Base-by-base conservation (phyloP, 2,329 filamentous ascomycete genomes). In the Alternaria gaisen region DNA sequence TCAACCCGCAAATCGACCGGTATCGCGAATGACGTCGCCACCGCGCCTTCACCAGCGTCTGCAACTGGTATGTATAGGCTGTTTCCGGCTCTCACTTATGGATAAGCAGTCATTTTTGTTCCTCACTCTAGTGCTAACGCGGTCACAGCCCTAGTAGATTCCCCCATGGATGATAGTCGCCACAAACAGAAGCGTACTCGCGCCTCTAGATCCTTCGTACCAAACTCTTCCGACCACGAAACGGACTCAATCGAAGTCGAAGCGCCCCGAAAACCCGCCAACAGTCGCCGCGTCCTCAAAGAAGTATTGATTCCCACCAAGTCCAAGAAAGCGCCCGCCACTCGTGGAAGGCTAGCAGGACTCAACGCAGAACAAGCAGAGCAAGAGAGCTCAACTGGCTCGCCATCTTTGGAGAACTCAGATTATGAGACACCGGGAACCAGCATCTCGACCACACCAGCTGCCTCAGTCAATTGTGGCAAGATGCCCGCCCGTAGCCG, bases 381-480 rank as follows among this genome's bases (percentile, higher is more conserved):
- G 7, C 63, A 66, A 22, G 71, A 71, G 5, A 75, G 67, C 61
- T 76, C 75, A 3, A 65, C 70, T 11, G 69, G 61, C 18, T 75
- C 75, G 7, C 70, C 72, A n/a, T 77, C 75, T 5, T 56, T 76
- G 16, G 76, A 78, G 11, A 72, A 72, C 6, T 84, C 81, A 38
- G 85, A 83, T 18, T 85, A 84, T 68, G 87, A 87, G 60, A 91
- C 89, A 4, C 88, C 88, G 5, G 85, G 82, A 38, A 91, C 89
- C 20, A 89, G 86, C 74, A 81, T 83, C 55, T 79, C 82, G 47
- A 81, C 80, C 18, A 89, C 87, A 10, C 87, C 87, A 4, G 82
- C 80, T 22, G 79, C 81, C 24, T 81, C 81, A 8, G 9, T 65
- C 56, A 58, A 63, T 12, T 65, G 53, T 42, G 64, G 69, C 48